These are phyloP conservation scores for Aspergillus sp. DNA, from an alignment of 2,329 filamentous ascomycete genomes.

Conservation along the genomic window DNA sequence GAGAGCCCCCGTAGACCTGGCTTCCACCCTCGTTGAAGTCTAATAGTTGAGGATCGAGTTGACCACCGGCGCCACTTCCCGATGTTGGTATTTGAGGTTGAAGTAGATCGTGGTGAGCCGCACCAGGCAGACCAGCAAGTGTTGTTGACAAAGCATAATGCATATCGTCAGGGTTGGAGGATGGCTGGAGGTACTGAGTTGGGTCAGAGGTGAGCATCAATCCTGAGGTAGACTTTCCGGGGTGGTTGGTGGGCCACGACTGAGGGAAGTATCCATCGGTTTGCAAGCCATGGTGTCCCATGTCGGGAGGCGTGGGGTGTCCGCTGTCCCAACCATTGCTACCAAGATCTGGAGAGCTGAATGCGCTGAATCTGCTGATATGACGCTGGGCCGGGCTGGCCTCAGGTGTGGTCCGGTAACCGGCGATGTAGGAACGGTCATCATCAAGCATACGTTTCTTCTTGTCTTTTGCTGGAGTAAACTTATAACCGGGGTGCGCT, in stretches of 20 bases:
- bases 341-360: conserved; percentile 30
- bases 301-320: conserved; percentile 36
- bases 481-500: conserved; percentile 91
- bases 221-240: conserved; percentile 49
- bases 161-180: conserved; percentile 41
- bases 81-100: conserved; percentile 31
- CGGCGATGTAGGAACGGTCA: conserved; percentile 25
- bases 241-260: conserved; percentile 54
- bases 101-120: conserved; percentile 44
- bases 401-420: conserved; percentile 12
- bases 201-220: conserved; percentile 47
- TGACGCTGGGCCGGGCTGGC: conserved; percentile 23
- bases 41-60: conserved; percentile 46
- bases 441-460: conserved; percentile 58
- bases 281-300: conserved; percentile 23
- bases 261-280: conserved; percentile 41
- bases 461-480: conserved; percentile 65
- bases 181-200: conserved; percentile 54
- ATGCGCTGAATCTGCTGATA: conserved; percentile 23
- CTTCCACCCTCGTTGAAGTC: conserved; percentile 22
- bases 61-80: conserved; percentile 16
- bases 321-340: conserved; percentile 30
- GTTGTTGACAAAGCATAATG: conserved; percentile 34
- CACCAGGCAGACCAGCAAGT: conserved; percentile 46
- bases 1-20: conserved; percentile 17